A percentile compares a stretch with the other conserved stretches of the same genome.
Conservation (phyloP, 106 monocot species). For the Platanthera zijinensis region DNA sequence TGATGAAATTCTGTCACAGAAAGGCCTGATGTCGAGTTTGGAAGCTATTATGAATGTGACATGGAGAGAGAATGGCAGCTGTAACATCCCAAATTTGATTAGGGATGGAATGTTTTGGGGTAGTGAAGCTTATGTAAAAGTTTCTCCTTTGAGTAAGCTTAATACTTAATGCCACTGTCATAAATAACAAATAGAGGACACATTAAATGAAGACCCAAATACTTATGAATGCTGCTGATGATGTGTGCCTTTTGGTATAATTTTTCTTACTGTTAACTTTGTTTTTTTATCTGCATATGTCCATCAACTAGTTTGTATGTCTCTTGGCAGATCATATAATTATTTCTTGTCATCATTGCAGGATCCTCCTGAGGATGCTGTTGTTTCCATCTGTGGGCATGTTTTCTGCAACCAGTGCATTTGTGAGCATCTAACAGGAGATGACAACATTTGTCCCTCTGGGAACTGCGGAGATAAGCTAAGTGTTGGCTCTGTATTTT, state of each 20-base stretch:
- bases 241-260: background rate
- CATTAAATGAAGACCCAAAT: no score
- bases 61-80: no score
- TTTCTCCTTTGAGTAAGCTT: no score
- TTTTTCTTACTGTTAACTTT: background rate
- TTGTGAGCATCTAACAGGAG: conserved; percentile 63
- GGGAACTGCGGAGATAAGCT: conserved; percentile 52
- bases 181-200: no score
- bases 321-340: background rate
- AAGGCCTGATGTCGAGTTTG: no score
- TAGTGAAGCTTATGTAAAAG: no score
- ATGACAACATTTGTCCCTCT: conserved; percentile 56
- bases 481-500: conserved; percentile 54
- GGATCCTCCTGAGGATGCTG: conserved; percentile 97
- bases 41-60: no score
- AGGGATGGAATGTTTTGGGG: no score
- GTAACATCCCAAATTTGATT: no score
- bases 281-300: background rate
- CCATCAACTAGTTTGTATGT: background rate
- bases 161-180: no score
- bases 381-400: conserved; percentile 86
- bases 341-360: conserved; percentile 14
- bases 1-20: no score
- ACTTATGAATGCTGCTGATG: background rate
- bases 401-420: conserved; percentile 96